These are phyloP conservation scores for Lasiodiplodia citricola DNA, from an alignment of 2,329 filamentous ascomycete species.

Conservation along the genomic window DNA sequence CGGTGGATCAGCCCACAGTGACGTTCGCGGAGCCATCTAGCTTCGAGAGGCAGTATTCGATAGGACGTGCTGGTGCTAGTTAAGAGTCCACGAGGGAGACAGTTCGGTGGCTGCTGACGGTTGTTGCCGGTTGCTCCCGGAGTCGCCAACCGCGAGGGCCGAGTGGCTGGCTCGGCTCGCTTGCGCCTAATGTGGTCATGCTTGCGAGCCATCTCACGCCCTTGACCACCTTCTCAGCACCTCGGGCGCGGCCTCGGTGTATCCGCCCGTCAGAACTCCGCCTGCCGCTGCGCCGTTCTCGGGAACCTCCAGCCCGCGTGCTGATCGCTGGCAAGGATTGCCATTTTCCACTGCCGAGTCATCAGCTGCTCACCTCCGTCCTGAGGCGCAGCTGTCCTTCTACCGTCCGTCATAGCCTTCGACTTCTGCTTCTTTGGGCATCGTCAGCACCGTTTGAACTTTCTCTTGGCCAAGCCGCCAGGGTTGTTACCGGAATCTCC, in stretches of 20 bases:
- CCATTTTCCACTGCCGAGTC: neutral
- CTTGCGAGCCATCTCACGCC: conserved; percentile 2
- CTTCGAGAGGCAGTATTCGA: neutral
- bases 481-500: neutral
- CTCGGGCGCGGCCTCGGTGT: conserved; percentile 12
- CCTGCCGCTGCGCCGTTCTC: conserved; percentile 3
- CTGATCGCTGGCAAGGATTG: conserved; percentile 10
- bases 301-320: conserved; percentile 4
- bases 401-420: neutral
- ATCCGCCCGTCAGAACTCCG: neutral
- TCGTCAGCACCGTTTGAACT: conserved; percentile 7
- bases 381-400: neutral
- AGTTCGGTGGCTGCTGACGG: neutral
- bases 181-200: neutral
- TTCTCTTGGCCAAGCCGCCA: neutral
- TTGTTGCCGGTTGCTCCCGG: conserved; percentile 4
- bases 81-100: neutral
- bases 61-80: neutral
- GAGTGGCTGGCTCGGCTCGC: conserved; percentile 10
- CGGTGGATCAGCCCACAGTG: conserved; percentile 9
- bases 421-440: conserved; percentile 7
- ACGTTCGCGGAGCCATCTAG: neutral
- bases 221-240: neutral
- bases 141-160: neutral
- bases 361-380: neutral